Evolutionary conservation across 1,284 basidiomycete species (phyloP).

Genomic region (Melanopsichium pennsylvanicum): DNA sequence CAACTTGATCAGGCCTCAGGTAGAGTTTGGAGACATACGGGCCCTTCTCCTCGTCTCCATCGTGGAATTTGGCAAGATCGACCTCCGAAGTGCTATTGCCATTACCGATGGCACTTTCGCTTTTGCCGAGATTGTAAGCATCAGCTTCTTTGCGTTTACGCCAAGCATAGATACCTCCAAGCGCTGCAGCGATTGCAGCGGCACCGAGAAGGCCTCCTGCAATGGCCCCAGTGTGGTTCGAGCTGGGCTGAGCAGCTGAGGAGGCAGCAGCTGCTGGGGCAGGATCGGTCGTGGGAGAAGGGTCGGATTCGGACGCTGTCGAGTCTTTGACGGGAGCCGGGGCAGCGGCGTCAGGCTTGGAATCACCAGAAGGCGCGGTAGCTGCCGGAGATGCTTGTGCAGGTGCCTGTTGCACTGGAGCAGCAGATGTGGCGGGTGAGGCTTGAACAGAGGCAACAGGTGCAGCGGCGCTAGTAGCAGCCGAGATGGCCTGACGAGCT

Average conservation of each 20-base stretch:
- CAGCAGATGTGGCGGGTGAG: neutral
- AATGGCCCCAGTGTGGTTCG: slow-evolving; percentile 44
- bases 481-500: slow-evolving; percentile 25
- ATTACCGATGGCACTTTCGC: slow-evolving; percentile 7
- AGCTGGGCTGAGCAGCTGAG: neutral
- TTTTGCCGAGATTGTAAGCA: slow-evolving; percentile 23
- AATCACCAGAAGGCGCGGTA: neutral
- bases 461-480: neutral
- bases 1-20: slow-evolving; percentile 7
- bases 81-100: too few relatives aligned
- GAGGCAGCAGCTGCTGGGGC: neutral
- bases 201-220: slow-evolving; percentile 60
- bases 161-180: slow-evolving; percentile 61
- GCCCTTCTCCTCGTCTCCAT: slow-evolving; percentile 15
- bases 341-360: slow-evolving; percentile 20
- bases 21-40: slow-evolving; percentile 46
- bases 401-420: slow-evolving; percentile 1
- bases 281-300: neutral
- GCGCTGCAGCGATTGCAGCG: slow-evolving; percentile 54
- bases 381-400: neutral
- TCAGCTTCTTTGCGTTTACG: slow-evolving; percentile 52
- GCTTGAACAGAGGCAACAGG: neutral
- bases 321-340: slow-evolving; percentile 5
- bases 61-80: slow-evolving; percentile 2
- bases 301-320: neutral